Evolutionary conservation across 2,329 filamentous ascomycete species (phyloP).

Genomic region (Setomelanomma holmii): DNA sequence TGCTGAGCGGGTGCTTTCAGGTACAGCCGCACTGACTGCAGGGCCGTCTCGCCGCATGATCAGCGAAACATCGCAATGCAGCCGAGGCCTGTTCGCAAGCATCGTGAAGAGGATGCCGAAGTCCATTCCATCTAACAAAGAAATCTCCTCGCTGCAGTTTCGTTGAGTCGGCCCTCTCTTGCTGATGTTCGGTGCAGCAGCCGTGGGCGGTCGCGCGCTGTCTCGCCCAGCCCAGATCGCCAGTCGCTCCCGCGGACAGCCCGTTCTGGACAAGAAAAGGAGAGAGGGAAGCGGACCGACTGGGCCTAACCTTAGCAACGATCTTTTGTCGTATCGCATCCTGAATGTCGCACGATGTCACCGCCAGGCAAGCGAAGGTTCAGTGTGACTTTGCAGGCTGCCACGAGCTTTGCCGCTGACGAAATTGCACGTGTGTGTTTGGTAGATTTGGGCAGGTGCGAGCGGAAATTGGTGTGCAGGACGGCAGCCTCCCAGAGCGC

Average conservation of each 20-base stretch:
- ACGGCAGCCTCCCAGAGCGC: neutral
- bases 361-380: neutral
- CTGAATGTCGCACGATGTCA: conserved; percentile 3
- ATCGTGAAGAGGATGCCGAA: too few relatives aligned
- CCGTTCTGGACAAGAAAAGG: conserved; percentile 3
- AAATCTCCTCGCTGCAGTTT: neutral
- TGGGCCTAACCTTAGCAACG: neutral
- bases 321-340: neutral
- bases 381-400: neutral
- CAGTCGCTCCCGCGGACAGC: neutral
- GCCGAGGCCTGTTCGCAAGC: neutral
- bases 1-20: neutral
- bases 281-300: conserved; percentile 3
- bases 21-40: conserved; percentile 1
- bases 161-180: too few relatives aligned
- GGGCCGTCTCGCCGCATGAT: neutral
- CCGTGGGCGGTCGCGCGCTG: too few relatives aligned
- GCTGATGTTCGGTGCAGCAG: too few relatives aligned
- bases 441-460: neutral
- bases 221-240: neutral
- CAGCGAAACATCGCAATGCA: neutral
- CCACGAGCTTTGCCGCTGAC: conserved; percentile 8
- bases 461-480: neutral
- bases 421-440: neutral
- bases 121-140: neutral